Evolutionary conservation across 2,329 filamentous ascomycete genomes (phyloP).

Genomic region (Septoria petroselini): DNA sequence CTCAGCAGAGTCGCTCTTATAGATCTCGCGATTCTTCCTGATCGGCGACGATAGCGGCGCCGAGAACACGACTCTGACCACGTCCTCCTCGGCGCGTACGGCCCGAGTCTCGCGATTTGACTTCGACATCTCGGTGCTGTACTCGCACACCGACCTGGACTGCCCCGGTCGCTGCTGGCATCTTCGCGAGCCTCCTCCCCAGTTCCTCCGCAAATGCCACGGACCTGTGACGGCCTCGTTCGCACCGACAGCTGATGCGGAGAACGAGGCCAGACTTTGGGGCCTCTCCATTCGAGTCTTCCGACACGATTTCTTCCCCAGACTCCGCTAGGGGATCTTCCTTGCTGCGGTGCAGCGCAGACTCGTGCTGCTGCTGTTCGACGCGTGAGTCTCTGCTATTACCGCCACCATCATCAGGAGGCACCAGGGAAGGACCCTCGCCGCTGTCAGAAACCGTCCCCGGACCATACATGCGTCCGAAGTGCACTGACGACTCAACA

Average conservation of each 20-base stretch:
- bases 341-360: conserved; percentile 3
- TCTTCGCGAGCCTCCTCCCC: conserved; percentile 4
- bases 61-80: conserved; percentile 2
- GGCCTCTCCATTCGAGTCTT: not conserved
- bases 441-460: conserved; percentile 14
- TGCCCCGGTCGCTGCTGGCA: conserved; percentile 25
- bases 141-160: conserved; percentile 25
- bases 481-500: not conserved
- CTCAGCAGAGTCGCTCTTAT: conserved; percentile 6
- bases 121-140: conserved; percentile 1
- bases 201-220: conserved; percentile 33
- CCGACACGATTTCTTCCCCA: conserved; percentile 6
- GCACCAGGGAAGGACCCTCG: not conserved
- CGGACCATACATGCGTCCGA: conserved; percentile 6
- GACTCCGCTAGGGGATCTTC: conserved; percentile 10
- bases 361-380: conserved; percentile 12
- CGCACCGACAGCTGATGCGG: conserved; percentile 30
- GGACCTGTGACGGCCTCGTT: conserved; percentile 30
- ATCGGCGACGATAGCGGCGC: conserved; percentile 7
- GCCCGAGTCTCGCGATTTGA: conserved; percentile 1
- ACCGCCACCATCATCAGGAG: not conserved
- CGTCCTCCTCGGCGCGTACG: not conserved
- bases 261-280: conserved; percentile 11
- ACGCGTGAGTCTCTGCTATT: conserved; percentile 1
- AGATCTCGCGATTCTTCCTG: conserved; percentile 9